These are phyloP conservation scores for Geotrichum klebahnii DNA, from an alignment of 1,139 yeast species.

Conservation along the genomic window DNA sequence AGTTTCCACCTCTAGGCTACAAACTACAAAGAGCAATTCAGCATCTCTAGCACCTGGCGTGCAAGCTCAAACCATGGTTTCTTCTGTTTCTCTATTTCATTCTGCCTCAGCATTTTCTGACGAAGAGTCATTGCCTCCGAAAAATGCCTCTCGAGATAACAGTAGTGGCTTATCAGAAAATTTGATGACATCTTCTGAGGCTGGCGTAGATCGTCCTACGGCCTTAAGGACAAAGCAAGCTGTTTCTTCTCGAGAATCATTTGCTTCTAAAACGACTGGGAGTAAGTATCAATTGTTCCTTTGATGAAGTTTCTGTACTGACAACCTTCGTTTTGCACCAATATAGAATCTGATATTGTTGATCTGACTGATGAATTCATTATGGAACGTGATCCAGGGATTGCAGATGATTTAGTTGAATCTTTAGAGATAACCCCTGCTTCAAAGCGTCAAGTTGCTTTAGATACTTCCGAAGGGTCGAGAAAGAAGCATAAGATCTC, in stretches of 20 bases:
- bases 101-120: not conserved
- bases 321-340: not conserved
- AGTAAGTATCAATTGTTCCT: not conserved
- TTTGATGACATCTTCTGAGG: too few species aligned
- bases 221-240: too few species aligned
- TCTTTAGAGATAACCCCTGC: not conserved
- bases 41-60: not conserved
- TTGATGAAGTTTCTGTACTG: not conserved
- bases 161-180: too few species aligned
- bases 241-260: too few species aligned
- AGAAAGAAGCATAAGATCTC: slow-evolving; percentile 1
- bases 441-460: slow-evolving; percentile 1
- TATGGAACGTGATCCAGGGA: slow-evolving; percentile 3
- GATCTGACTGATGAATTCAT: slow-evolving; percentile 14
- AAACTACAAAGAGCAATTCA: too few species aligned
- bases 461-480: not conserved
- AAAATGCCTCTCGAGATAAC: not conserved
- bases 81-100: slow-evolving; percentile 4
- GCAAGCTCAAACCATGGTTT: not conserved
- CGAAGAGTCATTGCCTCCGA: not conserved
- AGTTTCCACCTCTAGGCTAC: too few species aligned
- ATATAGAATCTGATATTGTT: slow-evolving; percentile 3
- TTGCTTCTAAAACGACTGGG: too few species aligned
- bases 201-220: too few species aligned
- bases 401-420: not conserved